Evolutionary conservation across 805 yeast species (phyloP), one percentile per base, ranked within the genome.

Genomic region (Candida patagonica): DNA sequence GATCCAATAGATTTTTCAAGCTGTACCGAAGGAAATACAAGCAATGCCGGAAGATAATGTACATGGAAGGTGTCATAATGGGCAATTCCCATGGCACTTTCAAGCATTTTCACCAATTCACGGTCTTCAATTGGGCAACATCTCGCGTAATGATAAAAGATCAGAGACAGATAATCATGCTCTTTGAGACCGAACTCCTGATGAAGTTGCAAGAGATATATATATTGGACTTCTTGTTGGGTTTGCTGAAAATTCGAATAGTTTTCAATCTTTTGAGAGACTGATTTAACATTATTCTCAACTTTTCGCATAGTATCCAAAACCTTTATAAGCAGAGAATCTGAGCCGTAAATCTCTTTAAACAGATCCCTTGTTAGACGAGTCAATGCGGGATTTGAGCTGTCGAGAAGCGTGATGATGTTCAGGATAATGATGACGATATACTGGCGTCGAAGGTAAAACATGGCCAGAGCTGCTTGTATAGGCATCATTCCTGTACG

Each of bases 81-180:
- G 20, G 67, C 68, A 34, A 80, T 62, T 6, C 65, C 53, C 1
- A 68, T 59, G 3, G 78, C 56, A 40, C 70, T 77, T 6, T 62
- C 53, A 1, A 79, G 45, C 6, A 80, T 41, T 13, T 58, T 52
- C 13, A 52, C 48, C 49, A 70, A 70, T 4, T 66, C 57, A 0
- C 61, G 55, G 6, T 59, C 61, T 27, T 57, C 47, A 1, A 61
- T 49, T 20, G 54, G 43, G 29, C 65, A 63, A 27, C 63, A 63
- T 2, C 64, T 62, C 6, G 70, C 62, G 32, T 74, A 56, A 2
- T 80, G 78, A 49, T 57, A 73, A 5, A 80, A 62, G 1, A 84
- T 65, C 55, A 78, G 82, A 32, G 88, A 79, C 40, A 88, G 59
- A 1, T 69, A 54, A 51, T 85, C 94, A 56, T 87, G 92, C 50